Evolutionary conservation across 805 yeast species (phyloP).

Genomic region (Cephaloascus fragrans): DNA sequence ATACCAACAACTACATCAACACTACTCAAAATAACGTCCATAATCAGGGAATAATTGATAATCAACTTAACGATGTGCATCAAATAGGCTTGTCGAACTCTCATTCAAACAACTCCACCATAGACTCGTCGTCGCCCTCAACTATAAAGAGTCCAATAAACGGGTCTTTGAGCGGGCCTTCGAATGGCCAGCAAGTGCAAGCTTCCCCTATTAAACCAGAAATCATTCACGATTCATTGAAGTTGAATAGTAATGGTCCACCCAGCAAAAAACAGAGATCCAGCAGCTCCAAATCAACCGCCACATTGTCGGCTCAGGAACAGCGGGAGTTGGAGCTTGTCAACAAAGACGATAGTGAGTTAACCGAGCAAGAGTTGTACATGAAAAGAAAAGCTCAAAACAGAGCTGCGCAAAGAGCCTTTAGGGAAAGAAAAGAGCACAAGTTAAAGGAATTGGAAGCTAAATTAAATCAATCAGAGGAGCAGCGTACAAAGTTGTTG

Average conservation of each 20-base stretch:
- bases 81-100: too few species aligned
- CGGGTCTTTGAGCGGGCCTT: neutral
- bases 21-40: neutral
- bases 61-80: too few species aligned
- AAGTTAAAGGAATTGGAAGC: slow-evolving; percentile 81
- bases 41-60: too few species aligned
- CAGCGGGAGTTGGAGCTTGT: neutral
- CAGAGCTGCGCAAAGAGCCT: slow-evolving; percentile 97
- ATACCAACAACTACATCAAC: too few species aligned
- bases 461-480: slow-evolving; percentile 57
- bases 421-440: slow-evolving; percentile 85
- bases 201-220: neutral
- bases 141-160: neutral
- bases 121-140: neutral
- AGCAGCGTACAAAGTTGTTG: slow-evolving; percentile 33
- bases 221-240: neutral
- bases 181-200: neutral
- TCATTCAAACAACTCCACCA: neutral
- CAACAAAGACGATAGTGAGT: neutral
- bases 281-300: neutral
- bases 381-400: slow-evolving; percentile 90
- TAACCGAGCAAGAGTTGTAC: slow-evolving; percentile 27
- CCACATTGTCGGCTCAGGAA: neutral
- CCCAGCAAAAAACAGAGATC: neutral
- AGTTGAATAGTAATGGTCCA: neutral